phyloP scores from a whole-genome alignment of 768 basidiomycete species.

The Boletellus emodensis region DNA sequence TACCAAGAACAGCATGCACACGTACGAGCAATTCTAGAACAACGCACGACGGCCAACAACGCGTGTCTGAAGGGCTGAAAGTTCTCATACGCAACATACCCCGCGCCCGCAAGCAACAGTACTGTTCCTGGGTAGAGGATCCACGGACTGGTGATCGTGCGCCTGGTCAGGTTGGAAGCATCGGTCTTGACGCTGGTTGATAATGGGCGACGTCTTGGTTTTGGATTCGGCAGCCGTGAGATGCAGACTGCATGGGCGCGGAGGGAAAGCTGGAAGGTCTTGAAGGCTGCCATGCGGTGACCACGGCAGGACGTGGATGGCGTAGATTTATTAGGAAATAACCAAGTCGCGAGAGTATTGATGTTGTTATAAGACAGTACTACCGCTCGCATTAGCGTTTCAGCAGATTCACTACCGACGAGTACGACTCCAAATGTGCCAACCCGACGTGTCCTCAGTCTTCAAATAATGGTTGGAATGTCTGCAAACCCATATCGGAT shows the following conservation, averaged over 20 bases:
- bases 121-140: conserved; percentile 23
- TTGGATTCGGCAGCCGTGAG: conserved; percentile 5
- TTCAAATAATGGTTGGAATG: conserved; percentile 33
- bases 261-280: conserved; percentile 9
- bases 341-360: background rate
- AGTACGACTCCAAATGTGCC: background rate
- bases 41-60: conserved; percentile 68
- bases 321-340: background rate
- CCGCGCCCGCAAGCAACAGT: conserved; percentile 29
- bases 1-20: conserved; percentile 23
- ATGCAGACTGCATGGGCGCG: background rate
- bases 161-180: conserved; percentile 1
- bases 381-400: background rate
- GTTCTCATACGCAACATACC: conserved; percentile 56
- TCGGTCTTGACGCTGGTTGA: conserved; percentile 5
- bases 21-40: conserved; percentile 71
- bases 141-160: conserved; percentile 15
- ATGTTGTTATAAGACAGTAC: background rate
- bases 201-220: conserved; percentile 6
- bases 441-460: conserved; percentile 17
- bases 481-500: conserved; percentile 9
- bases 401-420: background rate
- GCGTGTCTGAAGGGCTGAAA: conserved; percentile 73
- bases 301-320: conserved; percentile 16
- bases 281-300: conserved; percentile 11